A percentile compares a stretch with the other conserved stretches of the same genome.
phyloP scores from a whole-genome alignment of 768 basidiomycete species.

The Lactarius tabidus region DNA sequence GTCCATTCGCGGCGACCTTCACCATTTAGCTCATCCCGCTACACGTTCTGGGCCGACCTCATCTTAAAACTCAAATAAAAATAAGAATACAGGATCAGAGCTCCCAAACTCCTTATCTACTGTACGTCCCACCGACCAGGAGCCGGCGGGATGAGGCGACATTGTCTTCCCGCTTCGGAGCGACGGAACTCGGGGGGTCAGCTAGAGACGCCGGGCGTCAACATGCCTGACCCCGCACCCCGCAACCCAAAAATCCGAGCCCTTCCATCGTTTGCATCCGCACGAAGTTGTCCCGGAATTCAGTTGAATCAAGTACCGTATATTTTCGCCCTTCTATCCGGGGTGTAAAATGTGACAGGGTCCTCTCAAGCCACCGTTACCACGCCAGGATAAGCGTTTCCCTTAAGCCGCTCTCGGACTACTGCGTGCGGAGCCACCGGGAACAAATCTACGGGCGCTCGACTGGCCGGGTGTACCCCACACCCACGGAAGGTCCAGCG shows the following conservation, averaged over 20 bases:
- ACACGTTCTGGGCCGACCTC: neutral
- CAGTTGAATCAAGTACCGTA: neutral
- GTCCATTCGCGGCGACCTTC: neutral
- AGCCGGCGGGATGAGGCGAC: neutral
- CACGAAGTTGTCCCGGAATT: neutral
- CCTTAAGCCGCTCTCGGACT: neutral
- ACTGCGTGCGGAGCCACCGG: neutral
- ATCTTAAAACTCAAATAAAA: constrained; percentile 2
- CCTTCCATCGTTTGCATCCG: neutral
- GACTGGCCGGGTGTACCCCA: neutral
- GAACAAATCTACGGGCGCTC: neutral
- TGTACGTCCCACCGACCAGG: neutral
- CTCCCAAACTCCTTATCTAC: too few species aligned
- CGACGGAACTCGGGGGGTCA: neutral
- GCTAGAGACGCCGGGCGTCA: neutral
- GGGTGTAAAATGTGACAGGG: neutral
- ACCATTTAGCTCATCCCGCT: neutral
- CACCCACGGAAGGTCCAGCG: neutral
- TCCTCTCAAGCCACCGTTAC: neutral
- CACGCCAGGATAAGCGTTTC: neutral
- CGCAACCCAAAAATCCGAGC: neutral
- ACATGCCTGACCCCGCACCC: neutral
- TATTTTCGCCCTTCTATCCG: neutral
- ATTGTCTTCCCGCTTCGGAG: neutral
- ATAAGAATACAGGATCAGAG: neutral